phyloP scores from a whole-genome alignment of 805 yeast genomes.

The Teunomyces kruisii region DNA sequence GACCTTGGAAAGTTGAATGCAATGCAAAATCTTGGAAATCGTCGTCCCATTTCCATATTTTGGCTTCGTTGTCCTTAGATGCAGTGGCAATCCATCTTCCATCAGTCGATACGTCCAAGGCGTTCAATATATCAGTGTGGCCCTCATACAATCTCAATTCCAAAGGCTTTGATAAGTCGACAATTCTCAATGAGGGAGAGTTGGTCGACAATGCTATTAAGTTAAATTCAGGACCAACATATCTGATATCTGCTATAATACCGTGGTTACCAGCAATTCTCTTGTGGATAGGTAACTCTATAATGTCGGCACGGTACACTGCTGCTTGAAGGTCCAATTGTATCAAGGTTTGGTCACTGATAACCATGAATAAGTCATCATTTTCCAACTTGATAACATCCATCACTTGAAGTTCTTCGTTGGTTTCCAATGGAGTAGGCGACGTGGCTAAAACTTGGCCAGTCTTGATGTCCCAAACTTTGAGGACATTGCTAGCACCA shows the following conservation, averaged over 20 bases:
- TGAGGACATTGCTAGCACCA: constrained; percentile 72
- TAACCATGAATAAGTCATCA: constrained; percentile 47
- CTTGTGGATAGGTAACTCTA: constrained; percentile 43
- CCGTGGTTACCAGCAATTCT: constrained; percentile 93
- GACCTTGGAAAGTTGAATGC: constrained; percentile 76
- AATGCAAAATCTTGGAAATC: constrained; percentile 36
- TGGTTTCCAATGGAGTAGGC: constrained; percentile 50
- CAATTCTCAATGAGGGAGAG: constrained; percentile 80
- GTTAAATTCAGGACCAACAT: constrained; percentile 61
- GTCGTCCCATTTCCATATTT: constrained; percentile 72
- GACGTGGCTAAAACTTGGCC: constrained; percentile 50
- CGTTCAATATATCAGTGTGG: constrained; percentile 81
- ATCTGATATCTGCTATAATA: constrained; percentile 85
- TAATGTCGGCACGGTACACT: constrained; percentile 1
- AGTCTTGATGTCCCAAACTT: constrained; percentile 56
- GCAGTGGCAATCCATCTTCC: constrained; percentile 92
- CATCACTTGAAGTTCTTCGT: constrained; percentile 71
- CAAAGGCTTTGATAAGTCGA: constrained; percentile 59
- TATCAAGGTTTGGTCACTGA: constrained; percentile 83
- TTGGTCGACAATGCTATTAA: constrained; percentile 87
- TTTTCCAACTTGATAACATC: constrained; percentile 50
- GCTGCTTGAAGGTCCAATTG: constrained; percentile 36
- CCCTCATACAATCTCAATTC: constrained; percentile 71
- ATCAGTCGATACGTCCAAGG: constrained; percentile 72
- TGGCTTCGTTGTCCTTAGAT: constrained; percentile 82